Percentiles rank a stretch among this genome's conserved stretches.
Evolutionary conservation across 73 alveolate genomes (phyloP).

Genomic region (Paramecium sexaurelia): DNA sequence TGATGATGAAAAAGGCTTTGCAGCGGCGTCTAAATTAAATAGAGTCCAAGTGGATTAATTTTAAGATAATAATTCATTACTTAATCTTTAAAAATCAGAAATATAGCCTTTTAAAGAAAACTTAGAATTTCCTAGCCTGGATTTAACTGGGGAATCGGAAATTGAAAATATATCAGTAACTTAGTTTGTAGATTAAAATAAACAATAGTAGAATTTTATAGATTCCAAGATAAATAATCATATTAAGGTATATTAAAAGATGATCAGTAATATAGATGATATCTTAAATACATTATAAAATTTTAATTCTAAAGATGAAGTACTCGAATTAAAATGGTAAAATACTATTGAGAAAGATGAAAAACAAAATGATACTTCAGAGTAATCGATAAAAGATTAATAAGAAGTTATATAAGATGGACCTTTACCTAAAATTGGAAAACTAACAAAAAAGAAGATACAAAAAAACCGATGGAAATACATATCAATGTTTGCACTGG

Average conservation of each 20-base stretch:
- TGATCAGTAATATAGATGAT: background rate
- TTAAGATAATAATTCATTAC: background rate
- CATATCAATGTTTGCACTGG: background rate
- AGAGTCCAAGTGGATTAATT: background rate
- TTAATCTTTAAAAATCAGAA: background rate
- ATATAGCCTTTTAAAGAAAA: background rate
- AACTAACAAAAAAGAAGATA: background rate
- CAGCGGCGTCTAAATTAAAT: background rate
- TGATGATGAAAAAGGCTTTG: background rate
- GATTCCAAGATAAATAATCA: background rate
- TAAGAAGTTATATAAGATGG: background rate
- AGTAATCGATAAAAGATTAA: background rate
- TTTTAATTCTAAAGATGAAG: background rate
- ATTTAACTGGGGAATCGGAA: background rate
- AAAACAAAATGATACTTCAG: background rate
- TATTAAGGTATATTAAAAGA: background rate
- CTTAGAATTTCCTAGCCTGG: background rate
- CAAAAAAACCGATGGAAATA: background rate
- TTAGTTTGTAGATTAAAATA: too few species aligned
- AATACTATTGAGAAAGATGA: background rate
- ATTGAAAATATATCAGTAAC: background rate
- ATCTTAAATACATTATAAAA: background rate
- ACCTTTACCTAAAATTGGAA: background rate
- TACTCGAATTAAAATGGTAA: background rate
- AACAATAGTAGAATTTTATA: background rate